These are phyloP conservation scores for Alternaria tenuissima DNA, from an alignment of 2,329 filamentous ascomycete genomes.

Conservation along the genomic window DNA sequence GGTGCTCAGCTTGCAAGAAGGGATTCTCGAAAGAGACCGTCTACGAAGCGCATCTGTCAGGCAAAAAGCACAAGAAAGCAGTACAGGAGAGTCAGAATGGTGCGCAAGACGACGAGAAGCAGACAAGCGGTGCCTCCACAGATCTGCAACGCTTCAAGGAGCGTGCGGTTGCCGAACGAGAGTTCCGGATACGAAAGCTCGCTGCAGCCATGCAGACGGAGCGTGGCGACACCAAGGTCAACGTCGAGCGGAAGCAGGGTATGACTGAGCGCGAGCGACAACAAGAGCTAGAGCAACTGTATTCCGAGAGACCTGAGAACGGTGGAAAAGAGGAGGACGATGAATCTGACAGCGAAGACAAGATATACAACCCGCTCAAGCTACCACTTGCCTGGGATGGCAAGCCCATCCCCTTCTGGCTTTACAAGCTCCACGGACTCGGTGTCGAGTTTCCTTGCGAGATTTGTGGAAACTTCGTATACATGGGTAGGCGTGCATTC, in stretches of 20 bases:
- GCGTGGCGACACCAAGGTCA: slow-evolving; percentile 86
- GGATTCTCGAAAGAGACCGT: slow-evolving; percentile 96
- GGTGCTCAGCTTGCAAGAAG: slow-evolving; percentile 92
- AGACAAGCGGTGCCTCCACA: slow-evolving; percentile 28
- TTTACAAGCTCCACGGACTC: slow-evolving; percentile 94
- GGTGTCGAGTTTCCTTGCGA: slow-evolving; percentile 96
- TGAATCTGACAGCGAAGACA: slow-evolving; percentile 75
- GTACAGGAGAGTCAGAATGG: slow-evolving; percentile 63
- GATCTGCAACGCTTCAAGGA: slow-evolving; percentile 71
- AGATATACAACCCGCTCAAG: slow-evolving; percentile 96
- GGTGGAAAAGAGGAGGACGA: slow-evolving; percentile 71
- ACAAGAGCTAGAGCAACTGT: slow-evolving; percentile 89
- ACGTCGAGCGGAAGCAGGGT: slow-evolving; percentile 94
- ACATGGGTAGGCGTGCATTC: slow-evolving; percentile 94
- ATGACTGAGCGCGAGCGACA: slow-evolving; percentile 97
- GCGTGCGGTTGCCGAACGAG: slow-evolving; percentile 86
- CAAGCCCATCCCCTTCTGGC: slow-evolving; percentile 98
- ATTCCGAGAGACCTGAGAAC: slow-evolving; percentile 65
- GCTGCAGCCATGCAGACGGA: slow-evolving; percentile 85
- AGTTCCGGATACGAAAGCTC: slow-evolving; percentile 82
- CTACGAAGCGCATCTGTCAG: slow-evolving; percentile 85
- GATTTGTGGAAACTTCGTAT: slow-evolving; percentile 98
- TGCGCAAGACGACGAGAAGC: slow-evolving; percentile 25
- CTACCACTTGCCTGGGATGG: slow-evolving; percentile 97
- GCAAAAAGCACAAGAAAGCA: slow-evolving; percentile 91